Evolutionary conservation across 23 red algal species (phyloP), one percentile per base, ranked within the genome.

Genomic region (Gracilaria domingensis): DNA sequence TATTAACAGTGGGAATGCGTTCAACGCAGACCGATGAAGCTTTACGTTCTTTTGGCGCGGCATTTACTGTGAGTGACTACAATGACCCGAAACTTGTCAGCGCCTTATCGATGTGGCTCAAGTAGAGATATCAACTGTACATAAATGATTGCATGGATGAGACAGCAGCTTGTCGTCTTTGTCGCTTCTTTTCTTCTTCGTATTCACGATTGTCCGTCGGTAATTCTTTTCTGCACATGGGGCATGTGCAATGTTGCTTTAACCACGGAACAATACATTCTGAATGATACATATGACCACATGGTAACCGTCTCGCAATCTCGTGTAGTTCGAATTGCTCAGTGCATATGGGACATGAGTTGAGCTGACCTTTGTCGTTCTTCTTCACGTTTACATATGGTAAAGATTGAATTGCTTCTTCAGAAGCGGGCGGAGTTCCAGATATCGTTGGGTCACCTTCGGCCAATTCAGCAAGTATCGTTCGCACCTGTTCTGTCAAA

Each of bases 211-310:
- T 50, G 55, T 90, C 87, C 21, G 87, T 90, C 17, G 74, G 87
- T 30, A 90, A 71, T 66, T 90, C 87, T 26, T 40, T 42, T 36
- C 87, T 71, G 59, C 87, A 90, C 36, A 90, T 45, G 20, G 87
- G 87, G 32, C 87, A 90, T 0, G 87, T 80, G 42, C 87, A 90
- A 40, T 90, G 48, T 50, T 74, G 71, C 11, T 75, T 71, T 23
- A 90, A 74, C 87, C 87, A 90, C 28, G 87, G 48, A 55, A 72
- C 33, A 61, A 90, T n/a, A 58, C 87, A 90, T 33, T 90, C 87
- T 4, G 58, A 57, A 50, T 90, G 87, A 38, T 80, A 90, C n/a
- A 51, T 20, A 53, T 90, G 87, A 36, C 57, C 74, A 42, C 87
- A 90, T 30, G 87, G 87, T 28, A 90, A 38, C 12, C 33, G 35